phyloP scores from a whole-genome alignment of 495 filamentous ascomycete species.

The Neurospora sp. region DNA sequence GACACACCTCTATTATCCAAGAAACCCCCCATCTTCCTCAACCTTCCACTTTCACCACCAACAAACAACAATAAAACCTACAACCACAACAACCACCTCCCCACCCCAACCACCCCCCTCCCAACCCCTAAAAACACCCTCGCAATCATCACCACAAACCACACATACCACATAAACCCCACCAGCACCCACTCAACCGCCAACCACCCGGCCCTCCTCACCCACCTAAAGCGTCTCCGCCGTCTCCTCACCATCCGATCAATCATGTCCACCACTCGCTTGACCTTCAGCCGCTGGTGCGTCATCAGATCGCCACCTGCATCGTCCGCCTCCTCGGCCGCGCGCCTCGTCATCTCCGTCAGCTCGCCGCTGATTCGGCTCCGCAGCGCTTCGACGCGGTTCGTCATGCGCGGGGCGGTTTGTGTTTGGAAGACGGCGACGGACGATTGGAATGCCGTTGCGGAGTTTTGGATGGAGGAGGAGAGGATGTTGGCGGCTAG shows the following conservation, averaged over 20 bases:
- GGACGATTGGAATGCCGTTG: slow-evolving; percentile 42
- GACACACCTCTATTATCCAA: not conserved
- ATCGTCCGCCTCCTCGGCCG: slow-evolving; percentile 67
- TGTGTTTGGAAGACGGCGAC: slow-evolving; percentile 31
- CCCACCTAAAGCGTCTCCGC: slow-evolving; percentile 60
- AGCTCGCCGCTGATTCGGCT: slow-evolving; percentile 27
- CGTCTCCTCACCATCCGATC: slow-evolving; percentile 60
- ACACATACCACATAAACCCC: slow-evolving; percentile 74
- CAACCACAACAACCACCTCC: slow-evolving; percentile 75
- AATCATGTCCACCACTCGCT: slow-evolving; percentile 66
- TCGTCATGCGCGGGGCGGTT: slow-evolving; percentile 23
- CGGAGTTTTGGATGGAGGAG: slow-evolving; percentile 43
- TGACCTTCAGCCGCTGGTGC: slow-evolving; percentile 63
- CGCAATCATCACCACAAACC: slow-evolving; percentile 65
- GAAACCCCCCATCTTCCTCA: not conserved
- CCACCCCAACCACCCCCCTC: slow-evolving; percentile 43
- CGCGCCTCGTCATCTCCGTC: slow-evolving; percentile 48
- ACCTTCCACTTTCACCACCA: not conserved
- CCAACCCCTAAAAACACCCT: slow-evolving; percentile 51
- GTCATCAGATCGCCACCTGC: slow-evolving; percentile 64
- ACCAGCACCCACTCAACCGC: slow-evolving; percentile 72
- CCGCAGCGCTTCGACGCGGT: slow-evolving; percentile 27
- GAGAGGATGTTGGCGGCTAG: slow-evolving; percentile 57
- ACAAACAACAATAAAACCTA: slow-evolving; percentile 14
- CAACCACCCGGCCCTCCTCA: slow-evolving; percentile 57